A percentile compares a stretch with the other conserved stretches of the same genome.
These are phyloP conservation scores for Aschersonia sp. DNA, from an alignment of 2,329 filamentous ascomycete species.

Conservation along the genomic window DNA sequence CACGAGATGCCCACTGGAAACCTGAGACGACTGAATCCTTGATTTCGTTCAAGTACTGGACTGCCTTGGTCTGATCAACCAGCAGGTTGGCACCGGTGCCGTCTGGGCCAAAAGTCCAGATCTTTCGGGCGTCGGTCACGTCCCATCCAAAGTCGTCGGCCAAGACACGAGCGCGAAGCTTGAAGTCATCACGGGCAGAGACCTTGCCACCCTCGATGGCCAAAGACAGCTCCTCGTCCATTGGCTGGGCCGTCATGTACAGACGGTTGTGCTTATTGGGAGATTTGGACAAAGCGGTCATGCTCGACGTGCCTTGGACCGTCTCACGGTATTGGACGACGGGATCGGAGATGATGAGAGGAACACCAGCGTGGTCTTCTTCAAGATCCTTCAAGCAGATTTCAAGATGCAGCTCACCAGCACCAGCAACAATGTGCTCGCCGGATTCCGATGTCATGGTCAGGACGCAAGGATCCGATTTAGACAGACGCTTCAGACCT, in stretches of 20 bases:
- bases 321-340: conserved; percentile 99
- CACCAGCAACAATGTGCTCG: conserved; percentile 98
- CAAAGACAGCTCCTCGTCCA: conserved; percentile 80
- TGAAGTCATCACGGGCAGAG: conserved; percentile 93
- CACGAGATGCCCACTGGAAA: conserved; percentile 99
- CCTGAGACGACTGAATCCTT: conserved; percentile 99
- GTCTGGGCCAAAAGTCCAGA: conserved; percentile 99
- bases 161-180: conserved; percentile 88
- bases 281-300: conserved; percentile 96
- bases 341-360: conserved; percentile 93
- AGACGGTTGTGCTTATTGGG: conserved; percentile 99
- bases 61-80: conserved; percentile 99
- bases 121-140: conserved; percentile 99
- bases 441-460: conserved; percentile 80
- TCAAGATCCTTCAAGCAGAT: conserved; percentile 99
- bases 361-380: conserved; percentile 97
- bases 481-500: conserved; percentile 99
- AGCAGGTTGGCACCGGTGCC: conserved; percentile 96
- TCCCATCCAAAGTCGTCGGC: conserved; percentile 98
- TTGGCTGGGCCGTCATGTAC: conserved; percentile 84
- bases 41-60: conserved; percentile 99
- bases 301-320: conserved; percentile 70
- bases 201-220: conserved; percentile 91
- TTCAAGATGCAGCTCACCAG: conserved; percentile 98
- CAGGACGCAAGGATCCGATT: conserved; percentile 98